These are phyloP conservation scores for Scenedesmus sp. DNA, from an alignment of 163 green algal species.

Conservation along the genomic window DNA sequence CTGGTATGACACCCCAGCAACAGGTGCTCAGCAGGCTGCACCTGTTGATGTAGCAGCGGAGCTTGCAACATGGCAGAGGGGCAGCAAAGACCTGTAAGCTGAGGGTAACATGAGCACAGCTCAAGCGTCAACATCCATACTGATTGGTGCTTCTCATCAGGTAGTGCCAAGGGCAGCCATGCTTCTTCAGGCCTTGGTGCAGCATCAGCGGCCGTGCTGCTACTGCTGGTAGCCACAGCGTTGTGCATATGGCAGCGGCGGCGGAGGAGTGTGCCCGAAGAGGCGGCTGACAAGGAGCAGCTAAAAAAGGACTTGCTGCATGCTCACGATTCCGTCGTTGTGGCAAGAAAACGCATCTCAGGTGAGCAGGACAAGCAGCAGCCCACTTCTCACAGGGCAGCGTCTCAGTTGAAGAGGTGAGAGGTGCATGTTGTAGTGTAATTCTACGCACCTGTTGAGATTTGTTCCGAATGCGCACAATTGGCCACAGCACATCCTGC, in stretches of 20 bases:
- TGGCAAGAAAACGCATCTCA: constrained; percentile 13
- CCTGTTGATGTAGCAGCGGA: not conserved
- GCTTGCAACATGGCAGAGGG: not conserved
- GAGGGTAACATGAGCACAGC: not conserved
- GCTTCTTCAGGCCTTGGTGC: not conserved
- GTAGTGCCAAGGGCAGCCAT: not conserved
- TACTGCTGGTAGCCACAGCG: not conserved
- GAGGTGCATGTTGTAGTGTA: no score
- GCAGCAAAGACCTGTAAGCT: not conserved
- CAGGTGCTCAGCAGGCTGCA: not conserved
- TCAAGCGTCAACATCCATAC: not conserved
- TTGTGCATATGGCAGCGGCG: not conserved
- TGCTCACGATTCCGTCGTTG: constrained; percentile 3
- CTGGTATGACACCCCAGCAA: not conserved
- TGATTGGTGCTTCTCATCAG: not conserved
- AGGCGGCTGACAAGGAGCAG: constrained; percentile 2
- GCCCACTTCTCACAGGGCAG: not conserved
- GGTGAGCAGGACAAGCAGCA: not conserved
- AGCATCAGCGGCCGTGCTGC: not conserved
- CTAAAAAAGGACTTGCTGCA: constrained; percentile 1
- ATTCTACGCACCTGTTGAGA: no score
- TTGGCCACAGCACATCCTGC: no score
- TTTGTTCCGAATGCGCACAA: no score
- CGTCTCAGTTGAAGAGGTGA: not conserved
- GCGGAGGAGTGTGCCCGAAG: not conserved